These are phyloP conservation scores for Annona squamosa DNA, from an alignment of 164 flowering plant genomes.

Conservation along the genomic window DNA sequence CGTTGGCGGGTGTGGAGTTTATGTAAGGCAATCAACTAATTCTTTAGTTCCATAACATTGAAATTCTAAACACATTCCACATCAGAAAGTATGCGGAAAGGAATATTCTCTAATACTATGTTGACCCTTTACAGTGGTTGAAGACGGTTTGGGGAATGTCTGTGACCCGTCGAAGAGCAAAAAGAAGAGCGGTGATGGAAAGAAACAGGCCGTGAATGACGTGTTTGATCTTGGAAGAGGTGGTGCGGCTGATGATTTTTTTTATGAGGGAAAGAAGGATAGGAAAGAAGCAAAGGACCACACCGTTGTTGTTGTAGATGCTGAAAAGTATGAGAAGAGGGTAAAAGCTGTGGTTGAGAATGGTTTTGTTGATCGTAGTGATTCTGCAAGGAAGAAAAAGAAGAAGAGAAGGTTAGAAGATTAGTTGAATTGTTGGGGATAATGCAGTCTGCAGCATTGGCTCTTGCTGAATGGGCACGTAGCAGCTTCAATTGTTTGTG, in stretches of 20 bases:
- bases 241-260: not conserved
- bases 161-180: no score
- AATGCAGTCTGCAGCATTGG: not conserved
- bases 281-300: not conserved
- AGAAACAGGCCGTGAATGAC: constrained; percentile 35
- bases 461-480: no score
- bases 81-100: not conserved
- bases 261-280: not conserved
- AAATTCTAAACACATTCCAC: not conserved
- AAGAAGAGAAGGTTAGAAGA: constrained; percentile 10
- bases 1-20: constrained; percentile 61
- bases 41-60: not conserved
- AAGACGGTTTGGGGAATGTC: constrained; percentile 57
- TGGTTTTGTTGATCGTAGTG: constrained; percentile 1
- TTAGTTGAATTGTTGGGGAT: not conserved
- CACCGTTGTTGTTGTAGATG: not conserved
- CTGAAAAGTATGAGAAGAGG: not conserved
- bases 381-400: constrained; percentile 3
- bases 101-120: not conserved
- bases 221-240: not conserved
- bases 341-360: not conserved
- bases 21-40: constrained; percentile 44
- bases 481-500: not conserved
- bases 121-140: constrained; percentile 33
- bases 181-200: constrained; percentile 61